phyloP scores from a whole-genome alignment of 1,284 basidiomycete genomes.

The Heterobasidion irregulare region DNA sequence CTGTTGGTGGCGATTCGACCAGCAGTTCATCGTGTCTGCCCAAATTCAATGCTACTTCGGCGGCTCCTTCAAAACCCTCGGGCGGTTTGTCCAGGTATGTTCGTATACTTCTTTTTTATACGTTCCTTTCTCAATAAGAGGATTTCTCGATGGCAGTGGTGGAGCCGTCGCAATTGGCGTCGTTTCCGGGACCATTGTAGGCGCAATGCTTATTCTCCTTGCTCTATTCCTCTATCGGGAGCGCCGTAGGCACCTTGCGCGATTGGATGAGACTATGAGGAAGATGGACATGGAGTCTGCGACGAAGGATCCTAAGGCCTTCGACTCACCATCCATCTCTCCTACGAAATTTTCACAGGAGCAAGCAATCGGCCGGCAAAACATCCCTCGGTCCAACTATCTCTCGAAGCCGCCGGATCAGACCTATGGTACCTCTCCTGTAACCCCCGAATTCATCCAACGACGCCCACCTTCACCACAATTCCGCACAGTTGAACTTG shows the following conservation, averaged over 20 bases:
- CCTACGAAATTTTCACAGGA: neutral
- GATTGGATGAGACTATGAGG: neutral
- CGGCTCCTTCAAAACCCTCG: conserved; percentile 9
- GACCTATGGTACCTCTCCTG: neutral
- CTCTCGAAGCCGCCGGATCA: neutral
- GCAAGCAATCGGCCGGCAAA: neutral
- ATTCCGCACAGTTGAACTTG: neutral
- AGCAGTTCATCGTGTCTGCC: conserved; percentile 22
- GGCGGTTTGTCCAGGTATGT: conserved; percentile 15
- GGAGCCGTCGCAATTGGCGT: conserved; percentile 36
- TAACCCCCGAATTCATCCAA: neutral
- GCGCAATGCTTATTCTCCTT: conserved; percentile 31
- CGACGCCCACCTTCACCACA: neutral
- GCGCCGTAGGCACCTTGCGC: conserved; percentile 20
- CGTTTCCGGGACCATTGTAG: conserved; percentile 28
- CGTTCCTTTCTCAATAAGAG: neutral
- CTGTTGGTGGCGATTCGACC: conserved; percentile 18
- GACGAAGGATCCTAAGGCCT: neutral
- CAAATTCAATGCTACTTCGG: neutral
- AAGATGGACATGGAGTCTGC: neutral
- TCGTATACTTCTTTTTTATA: conserved; percentile 1
- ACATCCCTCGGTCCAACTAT: neutral
- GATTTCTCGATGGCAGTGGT: conserved; percentile 17
- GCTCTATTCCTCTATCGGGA: conserved; percentile 33
- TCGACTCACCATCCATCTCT: neutral